Conservation (phyloP, 345 rosid species). For the Hibiscus tridactylites region DNA sequence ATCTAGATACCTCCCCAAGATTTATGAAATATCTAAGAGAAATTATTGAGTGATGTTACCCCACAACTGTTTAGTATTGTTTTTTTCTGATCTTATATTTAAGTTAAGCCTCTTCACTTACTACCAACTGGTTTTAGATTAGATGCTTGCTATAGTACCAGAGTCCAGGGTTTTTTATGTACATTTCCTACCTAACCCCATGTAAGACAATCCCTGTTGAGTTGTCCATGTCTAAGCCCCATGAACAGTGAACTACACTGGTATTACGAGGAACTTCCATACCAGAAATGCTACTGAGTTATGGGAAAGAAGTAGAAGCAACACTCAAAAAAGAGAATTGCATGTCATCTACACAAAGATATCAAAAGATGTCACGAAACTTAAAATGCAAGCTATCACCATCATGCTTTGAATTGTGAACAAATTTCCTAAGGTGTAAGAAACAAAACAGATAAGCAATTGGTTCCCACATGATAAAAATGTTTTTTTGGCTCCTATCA, state of each 20-base stretch:
- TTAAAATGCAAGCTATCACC: neutral
- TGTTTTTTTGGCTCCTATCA: neutral
- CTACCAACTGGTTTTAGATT: neutral
- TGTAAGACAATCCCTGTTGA: neutral
- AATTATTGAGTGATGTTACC: neutral
- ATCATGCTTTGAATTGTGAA: neutral
- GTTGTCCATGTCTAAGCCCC: neutral
- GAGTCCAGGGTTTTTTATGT: neutral
- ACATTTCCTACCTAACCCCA: neutral
- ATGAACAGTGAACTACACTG: neutral
- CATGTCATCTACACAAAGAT: neutral
- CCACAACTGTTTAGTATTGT: neutral
- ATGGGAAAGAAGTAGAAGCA: neutral
- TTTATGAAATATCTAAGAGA: neutral
- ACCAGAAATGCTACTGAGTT: neutral
- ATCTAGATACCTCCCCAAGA: neutral
- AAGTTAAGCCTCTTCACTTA: neutral
- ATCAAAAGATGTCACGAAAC: neutral
- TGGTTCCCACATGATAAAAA: neutral
- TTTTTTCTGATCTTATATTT: neutral
- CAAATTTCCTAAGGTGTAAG: neutral
- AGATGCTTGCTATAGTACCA: neutral
- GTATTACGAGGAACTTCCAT: neutral
- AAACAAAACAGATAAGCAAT: neutral
- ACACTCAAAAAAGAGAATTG: neutral